Base-by-base conservation (phyloP, 345 rosid species). In the Alliaria petiolata region DNA sequence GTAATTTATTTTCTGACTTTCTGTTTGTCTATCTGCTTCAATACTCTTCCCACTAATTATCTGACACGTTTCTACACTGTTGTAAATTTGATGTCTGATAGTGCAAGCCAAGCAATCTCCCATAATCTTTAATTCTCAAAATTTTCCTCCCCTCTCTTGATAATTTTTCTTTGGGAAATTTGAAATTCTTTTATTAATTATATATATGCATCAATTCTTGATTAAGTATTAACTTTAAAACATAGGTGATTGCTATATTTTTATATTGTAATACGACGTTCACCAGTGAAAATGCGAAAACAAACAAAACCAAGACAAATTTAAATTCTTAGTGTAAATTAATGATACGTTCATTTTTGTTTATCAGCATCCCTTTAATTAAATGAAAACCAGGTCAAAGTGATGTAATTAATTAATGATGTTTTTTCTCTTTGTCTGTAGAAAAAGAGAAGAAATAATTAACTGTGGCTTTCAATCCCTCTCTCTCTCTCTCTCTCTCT, bases 31-130 rank as follows among this genome's bases (percentile, higher is more conserved):
- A 79, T 68, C 73, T 56, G 62, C 53, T 69, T 39, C 53, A 35
- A 30, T 73, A 51, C 40, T 74, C 67, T 69, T 67, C 55, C 71
- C 75, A 80, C 82, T 79, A 61, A 60, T 70, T 57, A 57, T 80
- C 82, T 76, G 81, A 80, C 86, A 79, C 80, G 71, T 78, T 81
- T 78, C 66, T 70, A 67, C 38, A 74, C 65, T 65, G 79, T 86
- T 81, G 76, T 74, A 84, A 72, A 74, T 70, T 75, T 66, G 87
- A 81, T 91, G 85, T 75, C 93, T 86, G 93, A 78, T 86, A 81
- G 83, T 87, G 96, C 92, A 92, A 92, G 96, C 90, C 86, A 92
- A 85, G 89, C 87, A 81, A 83, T 44, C 80, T 49, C 81, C 81
- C 80, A 57, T 52, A 69, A 45, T 69, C 72, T 67, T 69, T 67